These are phyloP conservation scores for Monosporascus sp. DNA, from an alignment of 2,329 filamentous ascomycete genomes.

Conservation along the genomic window DNA sequence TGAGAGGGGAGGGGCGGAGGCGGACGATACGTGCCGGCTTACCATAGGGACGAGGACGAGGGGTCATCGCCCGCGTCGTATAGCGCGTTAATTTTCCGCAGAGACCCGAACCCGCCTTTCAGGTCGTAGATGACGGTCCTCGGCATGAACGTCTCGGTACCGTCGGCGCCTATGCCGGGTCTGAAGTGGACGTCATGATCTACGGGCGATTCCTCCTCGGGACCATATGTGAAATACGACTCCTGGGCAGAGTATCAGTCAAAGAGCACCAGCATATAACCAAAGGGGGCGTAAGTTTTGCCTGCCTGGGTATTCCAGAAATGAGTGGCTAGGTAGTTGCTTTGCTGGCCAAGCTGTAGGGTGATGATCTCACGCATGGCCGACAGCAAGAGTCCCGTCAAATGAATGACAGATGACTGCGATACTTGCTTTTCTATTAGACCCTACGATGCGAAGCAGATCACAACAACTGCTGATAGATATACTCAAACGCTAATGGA, in stretches of 20 bases:
- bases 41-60: slow-evolving; percentile 35
- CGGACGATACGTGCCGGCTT: slow-evolving; percentile 7
- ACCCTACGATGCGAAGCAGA: too few species aligned
- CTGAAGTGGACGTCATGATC: slow-evolving; percentile 89
- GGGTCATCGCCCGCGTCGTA: slow-evolving; percentile 55
- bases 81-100: slow-evolving; percentile 82
- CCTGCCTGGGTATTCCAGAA: slow-evolving; percentile 92
- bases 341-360: slow-evolving; percentile 85
- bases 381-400: neutral
- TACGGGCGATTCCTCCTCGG: slow-evolving; percentile 60
- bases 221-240: slow-evolving; percentile 89
- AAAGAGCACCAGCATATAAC: neutral
- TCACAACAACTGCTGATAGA: too few species aligned
- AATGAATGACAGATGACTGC: neutral
- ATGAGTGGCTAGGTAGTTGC: slow-evolving; percentile 90
- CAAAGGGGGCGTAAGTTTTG: neutral
- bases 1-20: slow-evolving; percentile 2
- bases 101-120: slow-evolving; percentile 85
- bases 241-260: slow-evolving; percentile 54
- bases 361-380: slow-evolving; percentile 92
- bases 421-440: neutral
- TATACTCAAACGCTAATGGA: too few species aligned
- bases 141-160: slow-evolving; percentile 86
- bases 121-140: slow-evolving; percentile 91
- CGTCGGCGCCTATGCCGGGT: slow-evolving; percentile 74